These are phyloP conservation scores for Phytophthora vignae DNA, from an alignment of 352 stramenopile species.

Conservation along the genomic window DNA sequence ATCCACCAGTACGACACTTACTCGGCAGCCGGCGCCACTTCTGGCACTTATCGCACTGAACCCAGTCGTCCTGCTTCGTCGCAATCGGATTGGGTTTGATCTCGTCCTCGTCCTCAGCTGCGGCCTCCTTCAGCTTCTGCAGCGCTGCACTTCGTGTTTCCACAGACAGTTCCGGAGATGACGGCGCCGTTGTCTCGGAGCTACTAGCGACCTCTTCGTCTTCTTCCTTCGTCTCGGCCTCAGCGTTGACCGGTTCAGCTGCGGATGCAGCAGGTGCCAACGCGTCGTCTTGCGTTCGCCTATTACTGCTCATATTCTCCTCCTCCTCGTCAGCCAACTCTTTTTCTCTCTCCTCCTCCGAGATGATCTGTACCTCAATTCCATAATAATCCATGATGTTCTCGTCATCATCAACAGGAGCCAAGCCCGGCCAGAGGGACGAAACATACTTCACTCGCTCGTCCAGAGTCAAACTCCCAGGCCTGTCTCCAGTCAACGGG, in stretches of 20 bases:
- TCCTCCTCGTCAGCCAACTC: conserved; percentile 32
- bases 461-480: conserved; percentile 53
- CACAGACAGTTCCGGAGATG: conserved; percentile 49
- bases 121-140: conserved; percentile 58
- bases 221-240: conserved; percentile 24
- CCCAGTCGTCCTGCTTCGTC: conserved; percentile 87
- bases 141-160: conserved; percentile 62
- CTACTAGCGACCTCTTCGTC: conserved; percentile 7
- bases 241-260: conserved; percentile 1
- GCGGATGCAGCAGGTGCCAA: background rate
- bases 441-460: conserved; percentile 73
- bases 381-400: conserved; percentile 84
- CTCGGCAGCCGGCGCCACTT: conserved; percentile 86
- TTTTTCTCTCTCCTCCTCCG: conserved; percentile 65
- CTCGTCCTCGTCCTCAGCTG: conserved; percentile 51
- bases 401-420: conserved; percentile 70
- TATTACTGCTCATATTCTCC: background rate
- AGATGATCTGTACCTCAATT: conserved; percentile 77
- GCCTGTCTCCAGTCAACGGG: conserved; percentile 52
- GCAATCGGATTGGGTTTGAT: conserved; percentile 55
- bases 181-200: conserved; percentile 30
- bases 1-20: conserved; percentile 33
- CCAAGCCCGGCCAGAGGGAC: conserved; percentile 69
- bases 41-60: conserved; percentile 88
- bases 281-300: background rate